Evolutionary conservation across 2,329 filamentous ascomycete genomes (phyloP).

Genomic region (Colletotrichum sp.): DNA sequence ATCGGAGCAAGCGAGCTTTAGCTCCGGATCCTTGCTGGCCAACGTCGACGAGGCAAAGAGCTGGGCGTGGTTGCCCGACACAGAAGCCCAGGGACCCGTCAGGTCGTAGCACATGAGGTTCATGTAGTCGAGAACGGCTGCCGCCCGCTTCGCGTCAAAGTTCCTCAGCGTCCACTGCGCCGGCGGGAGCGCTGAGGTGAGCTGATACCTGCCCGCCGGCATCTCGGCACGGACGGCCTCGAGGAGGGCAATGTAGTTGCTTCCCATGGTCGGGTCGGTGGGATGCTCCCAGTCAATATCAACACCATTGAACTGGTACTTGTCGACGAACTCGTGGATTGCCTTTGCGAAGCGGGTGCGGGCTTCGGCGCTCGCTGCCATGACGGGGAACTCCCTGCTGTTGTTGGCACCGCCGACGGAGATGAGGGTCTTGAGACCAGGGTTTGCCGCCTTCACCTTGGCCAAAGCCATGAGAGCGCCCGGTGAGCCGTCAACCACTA

Average conservation of each 20-base stretch:
- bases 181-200: conserved; percentile 67
- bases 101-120: conserved; percentile 77
- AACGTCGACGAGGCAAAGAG: conserved; percentile 44
- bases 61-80: conserved; percentile 69
- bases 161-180: conserved; percentile 66
- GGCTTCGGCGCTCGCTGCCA: conserved; percentile 53
- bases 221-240: conserved; percentile 58
- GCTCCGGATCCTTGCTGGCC: conserved; percentile 27
- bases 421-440: conserved; percentile 62
- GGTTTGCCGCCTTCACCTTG: conserved; percentile 61
- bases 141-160: conserved; percentile 59
- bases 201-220: conserved; percentile 59
- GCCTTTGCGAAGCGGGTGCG: conserved; percentile 61
- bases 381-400: conserved; percentile 64
- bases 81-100: conserved; percentile 64
- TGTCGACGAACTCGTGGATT: conserved; percentile 58
- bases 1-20: conserved; percentile 54
- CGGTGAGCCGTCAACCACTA: conserved; percentile 61
- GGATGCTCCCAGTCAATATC: conserved; percentile 53
- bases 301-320: conserved; percentile 65
- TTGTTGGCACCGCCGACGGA: conserved; percentile 70
- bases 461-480: conserved; percentile 67
- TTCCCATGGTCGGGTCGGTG: conserved; percentile 58
- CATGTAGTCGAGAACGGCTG: conserved; percentile 61
- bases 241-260: conserved; percentile 63